Conservation (phyloP, 2,329 filamentous ascomycete species). For the Daldinia sp. region DNA sequence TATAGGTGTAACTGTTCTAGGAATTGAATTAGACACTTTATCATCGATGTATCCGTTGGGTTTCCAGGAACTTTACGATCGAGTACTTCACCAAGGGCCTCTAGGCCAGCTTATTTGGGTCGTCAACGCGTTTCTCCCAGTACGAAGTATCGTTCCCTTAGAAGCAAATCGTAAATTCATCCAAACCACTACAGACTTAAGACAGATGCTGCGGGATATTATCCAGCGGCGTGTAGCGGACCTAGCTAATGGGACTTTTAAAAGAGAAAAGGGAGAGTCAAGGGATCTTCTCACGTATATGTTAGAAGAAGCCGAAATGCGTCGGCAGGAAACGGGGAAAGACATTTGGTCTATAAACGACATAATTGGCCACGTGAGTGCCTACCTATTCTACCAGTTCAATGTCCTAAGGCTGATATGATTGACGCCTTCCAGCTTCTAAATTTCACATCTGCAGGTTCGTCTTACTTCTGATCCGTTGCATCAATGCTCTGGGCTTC, state of each 20-base stretch:
- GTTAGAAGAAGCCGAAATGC: slow-evolving; percentile 41
- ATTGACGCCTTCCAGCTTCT: slow-evolving; percentile 9
- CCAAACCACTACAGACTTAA: slow-evolving; percentile 46
- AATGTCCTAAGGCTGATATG: slow-evolving; percentile 6
- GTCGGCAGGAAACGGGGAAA: slow-evolving; percentile 35
- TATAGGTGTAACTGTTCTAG: slow-evolving; percentile 48
- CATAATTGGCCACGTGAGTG: slow-evolving; percentile 45
- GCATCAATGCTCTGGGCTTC: slow-evolving; percentile 2
- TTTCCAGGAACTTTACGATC: slow-evolving; percentile 46
- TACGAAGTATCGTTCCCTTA: slow-evolving; percentile 50
- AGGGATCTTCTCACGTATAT: slow-evolving; percentile 46
- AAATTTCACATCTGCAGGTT: slow-evolving; percentile 37
- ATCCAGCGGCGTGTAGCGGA: slow-evolving; percentile 44
- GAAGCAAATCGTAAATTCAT: slow-evolving; percentile 51
- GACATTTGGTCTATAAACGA: slow-evolving; percentile 46
- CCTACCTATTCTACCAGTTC: too few relatives aligned
- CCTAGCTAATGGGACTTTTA: slow-evolving; percentile 38
- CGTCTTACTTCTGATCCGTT: slow-evolving; percentile 37
- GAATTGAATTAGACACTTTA: slow-evolving; percentile 47
- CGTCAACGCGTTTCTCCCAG: slow-evolving; percentile 46
- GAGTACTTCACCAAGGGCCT: slow-evolving; percentile 44
- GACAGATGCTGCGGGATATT: slow-evolving; percentile 47
- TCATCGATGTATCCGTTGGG: slow-evolving; percentile 28
- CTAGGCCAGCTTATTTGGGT: slow-evolving; percentile 45
- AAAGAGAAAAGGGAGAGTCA: slow-evolving; percentile 35